Evolutionary conservation across 2,329 filamentous ascomycete species (phyloP).

Genomic region (Fusarium buharicum): DNA sequence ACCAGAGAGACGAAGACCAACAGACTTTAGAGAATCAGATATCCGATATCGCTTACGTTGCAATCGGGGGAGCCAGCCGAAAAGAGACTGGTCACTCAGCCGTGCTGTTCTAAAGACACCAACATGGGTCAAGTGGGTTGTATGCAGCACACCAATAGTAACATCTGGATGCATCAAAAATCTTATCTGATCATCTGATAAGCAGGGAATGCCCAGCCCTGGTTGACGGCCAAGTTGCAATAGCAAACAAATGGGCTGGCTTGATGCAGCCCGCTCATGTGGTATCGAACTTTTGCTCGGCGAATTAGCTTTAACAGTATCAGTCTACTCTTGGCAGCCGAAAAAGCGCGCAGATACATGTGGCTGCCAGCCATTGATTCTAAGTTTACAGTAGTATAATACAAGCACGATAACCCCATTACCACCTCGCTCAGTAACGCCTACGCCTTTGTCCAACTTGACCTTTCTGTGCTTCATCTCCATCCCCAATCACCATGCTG

Average conservation of each 20-base stretch:
- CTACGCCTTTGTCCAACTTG: not conserved
- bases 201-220: conserved; percentile 3
- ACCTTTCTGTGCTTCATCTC: not conserved
- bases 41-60: conserved; percentile 26
- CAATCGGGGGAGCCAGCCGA: not conserved
- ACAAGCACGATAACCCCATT: conserved; percentile 10
- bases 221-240: conserved; percentile 8
- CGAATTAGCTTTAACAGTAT: not conserved
- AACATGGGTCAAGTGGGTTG: not conserved
- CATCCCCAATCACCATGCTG: conserved; percentile 15
- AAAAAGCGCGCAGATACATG: conserved; percentile 21
- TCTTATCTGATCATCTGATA: conserved; percentile 47
- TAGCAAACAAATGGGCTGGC: conserved; percentile 1
- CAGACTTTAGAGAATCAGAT: not conserved
- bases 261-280: not conserved
- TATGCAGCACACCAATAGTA: conserved; percentile 8
- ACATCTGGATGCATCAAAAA: conserved; percentile 28
- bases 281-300: conserved; percentile 2
- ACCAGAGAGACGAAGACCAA: not conserved
- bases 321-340: conserved; percentile 17
- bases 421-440: not conserved
- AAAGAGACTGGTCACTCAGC: not conserved
- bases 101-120: not conserved
- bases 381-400: conserved; percentile 23
- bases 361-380: not conserved